phyloP scores from a whole-genome alignment of 768 basidiomycete species.

The Podaxis rugospora region DNA sequence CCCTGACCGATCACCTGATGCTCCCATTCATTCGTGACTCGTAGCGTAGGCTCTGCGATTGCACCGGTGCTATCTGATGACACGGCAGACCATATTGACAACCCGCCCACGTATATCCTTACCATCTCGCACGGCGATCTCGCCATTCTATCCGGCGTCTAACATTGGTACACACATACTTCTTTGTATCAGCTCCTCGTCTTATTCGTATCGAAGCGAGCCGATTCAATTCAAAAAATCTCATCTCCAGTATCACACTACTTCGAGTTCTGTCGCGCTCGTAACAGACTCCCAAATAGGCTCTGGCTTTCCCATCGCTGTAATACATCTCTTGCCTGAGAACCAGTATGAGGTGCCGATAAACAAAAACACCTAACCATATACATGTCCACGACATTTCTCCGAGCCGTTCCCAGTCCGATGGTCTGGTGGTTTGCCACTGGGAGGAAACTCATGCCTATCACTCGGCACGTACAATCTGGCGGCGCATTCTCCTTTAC shows the following conservation, averaged over 20 bases:
- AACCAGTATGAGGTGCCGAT: conserved; percentile 3
- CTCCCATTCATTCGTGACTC: neutral
- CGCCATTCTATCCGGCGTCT: neutral
- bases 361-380: neutral
- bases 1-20: neutral
- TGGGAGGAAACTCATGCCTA: neutral
- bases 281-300: neutral
- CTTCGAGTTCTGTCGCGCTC: neutral
- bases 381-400: conserved; percentile 5
- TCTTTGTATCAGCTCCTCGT: conserved; percentile 1
- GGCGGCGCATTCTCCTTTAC: neutral
- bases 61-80: neutral
- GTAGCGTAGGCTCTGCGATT: neutral
- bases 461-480: neutral
- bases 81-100: neutral
- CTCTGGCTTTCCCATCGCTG: conserved; percentile 1
- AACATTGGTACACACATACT: neutral
- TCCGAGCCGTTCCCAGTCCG: conserved; percentile 5
- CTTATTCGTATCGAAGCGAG: conserved; percentile 1
- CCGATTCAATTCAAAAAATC: neutral
- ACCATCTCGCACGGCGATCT: conserved; percentile 1
- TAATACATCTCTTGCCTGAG: neutral
- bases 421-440: neutral
- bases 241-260: conserved; percentile 1
- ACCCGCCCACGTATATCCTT: neutral